These are phyloP conservation scores for Pilobolus umbonatus DNA, from an alignment of 192 early-diverging fungal species.

Conservation along the genomic window DNA sequence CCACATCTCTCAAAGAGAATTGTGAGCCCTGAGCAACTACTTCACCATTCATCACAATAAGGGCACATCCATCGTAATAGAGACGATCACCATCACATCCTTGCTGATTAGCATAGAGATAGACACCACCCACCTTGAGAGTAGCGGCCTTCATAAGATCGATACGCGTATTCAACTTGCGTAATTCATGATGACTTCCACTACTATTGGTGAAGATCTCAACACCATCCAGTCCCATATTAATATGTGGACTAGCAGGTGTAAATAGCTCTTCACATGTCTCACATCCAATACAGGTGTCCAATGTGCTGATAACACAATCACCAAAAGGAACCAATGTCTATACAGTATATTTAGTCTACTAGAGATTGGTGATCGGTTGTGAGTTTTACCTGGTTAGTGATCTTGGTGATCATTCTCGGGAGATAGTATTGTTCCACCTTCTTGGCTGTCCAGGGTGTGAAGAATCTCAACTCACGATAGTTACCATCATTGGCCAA, in stretches of 20 bases:
- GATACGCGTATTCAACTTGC: slow-evolving; percentile 82
- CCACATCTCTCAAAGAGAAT: slow-evolving; percentile 92
- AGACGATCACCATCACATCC: slow-evolving; percentile 98
- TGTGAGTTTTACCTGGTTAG: slow-evolving; percentile 53
- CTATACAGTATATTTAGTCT: slow-evolving; percentile 24
- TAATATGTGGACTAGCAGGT: slow-evolving; percentile 91
- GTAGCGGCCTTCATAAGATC: slow-evolving; percentile 90
- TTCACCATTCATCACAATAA: slow-evolving; percentile 88
- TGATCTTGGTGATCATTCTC: slow-evolving; percentile 70
- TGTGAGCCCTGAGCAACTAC: slow-evolving; percentile 87
- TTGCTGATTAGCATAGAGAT: slow-evolving; percentile 94
- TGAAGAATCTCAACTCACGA: slow-evolving; percentile 93
- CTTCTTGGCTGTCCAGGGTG: slow-evolving; percentile 63
- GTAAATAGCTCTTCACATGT: slow-evolving; percentile 98
- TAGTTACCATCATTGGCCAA: slow-evolving; percentile 99
- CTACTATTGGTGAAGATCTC: slow-evolving; percentile 96
- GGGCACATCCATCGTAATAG: slow-evolving; percentile 93
- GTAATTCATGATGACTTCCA: slow-evolving; percentile 94
- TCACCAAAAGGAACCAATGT: slow-evolving; percentile 85
- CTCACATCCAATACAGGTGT: slow-evolving; percentile 90
- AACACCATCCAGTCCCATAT: slow-evolving; percentile 89
- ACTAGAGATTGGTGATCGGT: neutral
- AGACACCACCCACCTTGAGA: slow-evolving; percentile 88
- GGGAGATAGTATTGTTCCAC: slow-evolving; percentile 84
- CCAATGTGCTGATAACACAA: slow-evolving; percentile 75